Conservation (phyloP, 306 rosid species). For the Malus asiatica region DNA sequence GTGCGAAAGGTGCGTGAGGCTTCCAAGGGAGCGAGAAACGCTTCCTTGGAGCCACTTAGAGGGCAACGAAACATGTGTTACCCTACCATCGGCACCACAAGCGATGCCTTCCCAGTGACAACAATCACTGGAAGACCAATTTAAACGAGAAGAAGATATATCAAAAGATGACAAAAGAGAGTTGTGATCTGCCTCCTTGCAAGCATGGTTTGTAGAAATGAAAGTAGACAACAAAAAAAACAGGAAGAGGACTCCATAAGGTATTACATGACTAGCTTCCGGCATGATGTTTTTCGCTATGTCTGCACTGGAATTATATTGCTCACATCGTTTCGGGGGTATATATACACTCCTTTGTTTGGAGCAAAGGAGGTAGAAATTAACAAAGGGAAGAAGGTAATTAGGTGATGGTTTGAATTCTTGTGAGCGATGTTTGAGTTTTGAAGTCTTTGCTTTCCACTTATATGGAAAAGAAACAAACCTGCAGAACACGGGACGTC, state of each 20-base stretch:
- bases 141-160: neutral
- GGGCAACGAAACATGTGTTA: neutral
- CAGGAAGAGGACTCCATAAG: neutral
- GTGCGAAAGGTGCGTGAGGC: neutral
- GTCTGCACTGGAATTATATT: neutral
- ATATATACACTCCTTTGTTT: neutral
- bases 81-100: neutral
- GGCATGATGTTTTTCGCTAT: neutral
- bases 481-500: neutral
- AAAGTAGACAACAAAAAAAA: neutral
- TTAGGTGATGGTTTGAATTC: neutral
- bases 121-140: constrained; percentile 1
- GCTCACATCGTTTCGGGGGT: neutral
- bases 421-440: neutral
- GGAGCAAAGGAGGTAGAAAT: neutral
- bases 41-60: neutral
- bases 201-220: neutral
- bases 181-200: neutral
- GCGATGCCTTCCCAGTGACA: neutral
- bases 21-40: neutral
- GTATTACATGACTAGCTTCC: neutral
- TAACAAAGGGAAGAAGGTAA: neutral
- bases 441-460: too few relatives aligned
- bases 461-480: neutral
- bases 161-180: neutral